Conservation (phyloP, 2,329 filamentous ascomycete genomes). For the Ophiocordyceps australis region DNA sequence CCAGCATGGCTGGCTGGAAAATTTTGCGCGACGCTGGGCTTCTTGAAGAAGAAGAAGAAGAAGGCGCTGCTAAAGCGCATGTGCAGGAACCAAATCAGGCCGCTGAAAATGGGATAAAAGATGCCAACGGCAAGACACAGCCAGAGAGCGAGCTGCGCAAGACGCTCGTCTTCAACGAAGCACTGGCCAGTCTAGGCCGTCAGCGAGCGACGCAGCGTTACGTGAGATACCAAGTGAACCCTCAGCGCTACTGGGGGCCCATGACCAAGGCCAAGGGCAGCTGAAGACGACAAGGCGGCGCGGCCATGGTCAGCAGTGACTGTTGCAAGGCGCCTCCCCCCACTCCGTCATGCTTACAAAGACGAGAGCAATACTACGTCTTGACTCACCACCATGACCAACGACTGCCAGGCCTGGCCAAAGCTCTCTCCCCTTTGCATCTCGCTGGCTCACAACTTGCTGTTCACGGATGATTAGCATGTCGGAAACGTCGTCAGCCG, state of each 20-base stretch:
- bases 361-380: too few species aligned
- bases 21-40: conserved; percentile 34
- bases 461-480: too few species aligned
- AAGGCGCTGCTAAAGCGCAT: conserved; percentile 9
- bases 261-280: conserved; percentile 36
- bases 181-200: conserved; percentile 55
- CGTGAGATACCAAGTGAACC: conserved; percentile 80
- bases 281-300: not conserved
- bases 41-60: conserved; percentile 11
- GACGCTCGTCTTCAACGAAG: conserved; percentile 55
- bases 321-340: not conserved
- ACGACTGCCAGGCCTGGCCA: too few species aligned
- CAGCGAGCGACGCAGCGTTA: conserved; percentile 50
- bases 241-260: conserved; percentile 85
- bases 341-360: too few species aligned
- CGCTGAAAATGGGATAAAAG: conserved; percentile 1
- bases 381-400: too few species aligned
- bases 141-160: conserved; percentile 30
- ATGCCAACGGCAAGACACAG: conserved; percentile 4
- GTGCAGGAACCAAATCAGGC: conserved; percentile 5
- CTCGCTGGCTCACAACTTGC: too few species aligned
- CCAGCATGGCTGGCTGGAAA: conserved; percentile 51
- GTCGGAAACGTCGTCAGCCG: too few species aligned
- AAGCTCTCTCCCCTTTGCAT: too few species aligned
- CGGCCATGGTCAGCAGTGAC: not conserved